These are phyloP conservation scores for Glutinoglossum americanum DNA, from an alignment of 495 filamentous ascomycete species.

Conservation along the genomic window DNA sequence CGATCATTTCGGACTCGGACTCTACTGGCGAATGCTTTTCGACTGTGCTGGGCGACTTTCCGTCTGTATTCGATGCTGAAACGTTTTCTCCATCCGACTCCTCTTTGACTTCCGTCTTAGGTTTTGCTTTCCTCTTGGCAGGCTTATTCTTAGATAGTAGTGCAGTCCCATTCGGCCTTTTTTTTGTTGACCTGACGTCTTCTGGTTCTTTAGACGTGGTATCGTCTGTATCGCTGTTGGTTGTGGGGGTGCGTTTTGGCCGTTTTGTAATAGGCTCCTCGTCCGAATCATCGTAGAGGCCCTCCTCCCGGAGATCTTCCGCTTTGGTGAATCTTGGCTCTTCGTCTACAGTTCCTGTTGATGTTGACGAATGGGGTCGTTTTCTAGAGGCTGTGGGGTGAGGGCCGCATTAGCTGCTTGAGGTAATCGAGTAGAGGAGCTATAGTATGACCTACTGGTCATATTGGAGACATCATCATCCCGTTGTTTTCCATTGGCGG, in stretches of 20 bases:
- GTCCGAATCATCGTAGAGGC: constrained; percentile 16
- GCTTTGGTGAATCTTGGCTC: constrained; percentile 3
- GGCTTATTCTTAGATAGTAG: background rate
- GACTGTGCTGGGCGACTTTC: background rate
- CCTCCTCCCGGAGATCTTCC: constrained; percentile 7
- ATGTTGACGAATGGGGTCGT: constrained; percentile 13
- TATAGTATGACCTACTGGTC: background rate
- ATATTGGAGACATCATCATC: background rate
- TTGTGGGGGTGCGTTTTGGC: constrained; percentile 7
- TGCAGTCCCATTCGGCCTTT: constrained; percentile 7
- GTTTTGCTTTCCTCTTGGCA: constrained; percentile 17
- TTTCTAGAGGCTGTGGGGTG: constrained; percentile 21
- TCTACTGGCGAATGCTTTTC: constrained; percentile 10
- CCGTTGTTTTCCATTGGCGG: background rate
- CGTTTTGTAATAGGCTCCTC: constrained; percentile 34
- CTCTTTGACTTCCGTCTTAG: constrained; percentile 10
- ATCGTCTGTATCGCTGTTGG: constrained; percentile 11
- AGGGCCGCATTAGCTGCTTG: background rate
- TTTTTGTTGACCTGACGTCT: constrained; percentile 11
- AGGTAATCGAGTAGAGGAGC: background rate
- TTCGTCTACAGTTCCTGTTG: constrained; percentile 8
- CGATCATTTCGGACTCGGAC: constrained; percentile 11
- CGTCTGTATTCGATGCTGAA: background rate
- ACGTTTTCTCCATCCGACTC: background rate
- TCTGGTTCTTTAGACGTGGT: constrained; percentile 8